Conservation (phyloP, 371 early-diverging fungal species). For the Rhizopus delemar region DNA sequence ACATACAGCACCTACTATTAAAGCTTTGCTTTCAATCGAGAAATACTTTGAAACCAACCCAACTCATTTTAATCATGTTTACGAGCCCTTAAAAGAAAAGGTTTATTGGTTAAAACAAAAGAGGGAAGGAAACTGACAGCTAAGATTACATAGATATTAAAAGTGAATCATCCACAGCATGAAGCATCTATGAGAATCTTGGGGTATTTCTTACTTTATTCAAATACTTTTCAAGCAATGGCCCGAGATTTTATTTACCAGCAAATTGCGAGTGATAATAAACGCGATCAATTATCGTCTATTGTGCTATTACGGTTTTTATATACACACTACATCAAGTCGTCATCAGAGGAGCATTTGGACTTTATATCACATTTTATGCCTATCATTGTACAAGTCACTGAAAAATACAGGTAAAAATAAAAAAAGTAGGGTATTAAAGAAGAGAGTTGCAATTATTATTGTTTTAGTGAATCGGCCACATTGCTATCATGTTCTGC, state of each 20-base stretch:
- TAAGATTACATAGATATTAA: constrained; percentile 1
- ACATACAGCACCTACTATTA: constrained; percentile 17
- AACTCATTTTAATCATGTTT: constrained; percentile 12
- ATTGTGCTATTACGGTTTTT: constrained; percentile 16
- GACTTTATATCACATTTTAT: background rate
- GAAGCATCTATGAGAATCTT: constrained; percentile 17
- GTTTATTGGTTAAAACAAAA: background rate
- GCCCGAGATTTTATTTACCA: constrained; percentile 2
- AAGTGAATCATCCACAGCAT: background rate
- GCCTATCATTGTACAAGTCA: background rate
- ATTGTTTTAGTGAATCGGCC: constrained; percentile 4
- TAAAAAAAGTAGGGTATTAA: background rate
- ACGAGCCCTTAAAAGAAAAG: constrained; percentile 21
- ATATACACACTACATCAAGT: background rate
- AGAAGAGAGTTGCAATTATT: no score
- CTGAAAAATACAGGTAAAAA: constrained; percentile 4
- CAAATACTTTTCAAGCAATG: background rate
- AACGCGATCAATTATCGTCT: constrained; percentile 13
- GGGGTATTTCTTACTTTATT: constrained; percentile 16
- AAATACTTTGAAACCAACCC: constrained; percentile 6
- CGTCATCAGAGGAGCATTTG: background rate
- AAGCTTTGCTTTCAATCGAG: constrained; percentile 21
- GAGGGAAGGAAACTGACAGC: background rate
- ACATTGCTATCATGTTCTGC: constrained; percentile 17
- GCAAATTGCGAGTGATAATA: constrained; percentile 1